phyloP scores from a whole-genome alignment of 1,284 basidiomycete species.

The Irpex lacteus region DNA sequence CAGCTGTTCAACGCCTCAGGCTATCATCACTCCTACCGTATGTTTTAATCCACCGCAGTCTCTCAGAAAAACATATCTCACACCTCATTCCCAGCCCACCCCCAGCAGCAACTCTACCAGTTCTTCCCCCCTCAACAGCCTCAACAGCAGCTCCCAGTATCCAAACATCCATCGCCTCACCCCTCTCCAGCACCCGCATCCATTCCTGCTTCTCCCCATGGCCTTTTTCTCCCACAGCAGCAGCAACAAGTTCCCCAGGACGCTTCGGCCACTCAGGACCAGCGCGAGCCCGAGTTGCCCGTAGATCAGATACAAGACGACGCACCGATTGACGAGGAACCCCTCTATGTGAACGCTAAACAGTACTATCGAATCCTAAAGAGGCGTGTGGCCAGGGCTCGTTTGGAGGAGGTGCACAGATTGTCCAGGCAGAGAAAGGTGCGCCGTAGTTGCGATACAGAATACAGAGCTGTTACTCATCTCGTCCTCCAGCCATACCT shows the following conservation, averaged over 20 bases:
- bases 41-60: slow-evolving; percentile 14
- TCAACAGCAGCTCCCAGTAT: slow-evolving; percentile 18
- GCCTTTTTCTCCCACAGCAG: slow-evolving; percentile 27
- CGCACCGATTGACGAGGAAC: slow-evolving; percentile 79
- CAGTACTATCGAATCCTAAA: slow-evolving; percentile 97
- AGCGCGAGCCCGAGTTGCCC: slow-evolving; percentile 25
- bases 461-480: neutral
- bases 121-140: slow-evolving; percentile 21
- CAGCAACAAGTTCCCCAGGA: slow-evolving; percentile 16
- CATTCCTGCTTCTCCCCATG: slow-evolving; percentile 23
- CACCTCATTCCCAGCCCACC: slow-evolving; percentile 19
- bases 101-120: slow-evolving; percentile 28
- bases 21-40: slow-evolving; percentile 43
- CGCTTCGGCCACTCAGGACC: slow-evolving; percentile 15
- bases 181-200: slow-evolving; percentile 25
- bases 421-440: slow-evolving; percentile 92
- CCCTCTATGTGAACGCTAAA: slow-evolving; percentile 96
- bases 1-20: slow-evolving; percentile 60
- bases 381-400: slow-evolving; percentile 81
- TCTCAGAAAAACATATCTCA: slow-evolving; percentile 1
- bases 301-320: slow-evolving; percentile 35
- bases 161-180: slow-evolving; percentile 24
- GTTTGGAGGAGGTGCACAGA: slow-evolving; percentile 89
- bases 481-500: slow-evolving; percentile 76
- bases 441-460: slow-evolving; percentile 15